Evolutionary conservation across 2,329 filamentous ascomycete genomes (phyloP).

Genomic region (Pestalotiopsis sp.): DNA sequence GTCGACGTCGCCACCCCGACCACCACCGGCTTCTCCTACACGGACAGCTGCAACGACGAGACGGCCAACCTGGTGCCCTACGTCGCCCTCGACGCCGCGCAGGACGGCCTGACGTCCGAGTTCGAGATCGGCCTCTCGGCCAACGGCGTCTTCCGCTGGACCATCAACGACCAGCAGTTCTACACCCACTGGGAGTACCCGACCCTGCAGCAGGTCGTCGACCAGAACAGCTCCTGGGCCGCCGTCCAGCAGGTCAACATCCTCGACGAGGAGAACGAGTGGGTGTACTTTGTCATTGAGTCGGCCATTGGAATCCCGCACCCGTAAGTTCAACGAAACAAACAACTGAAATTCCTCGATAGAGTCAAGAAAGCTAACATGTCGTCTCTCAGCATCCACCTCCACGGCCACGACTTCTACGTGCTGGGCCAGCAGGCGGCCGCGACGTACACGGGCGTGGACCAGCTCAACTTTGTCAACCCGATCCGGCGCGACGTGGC

Average conservation of each 20-base stretch:
- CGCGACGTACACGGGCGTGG: slow-evolving; percentile 28
- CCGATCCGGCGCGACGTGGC: slow-evolving; percentile 50
- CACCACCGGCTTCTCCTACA: slow-evolving; percentile 14
- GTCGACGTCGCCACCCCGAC: slow-evolving; percentile 18
- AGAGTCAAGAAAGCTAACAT: not conserved
- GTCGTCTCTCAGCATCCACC: slow-evolving; percentile 30
- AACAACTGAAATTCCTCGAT: not conserved
- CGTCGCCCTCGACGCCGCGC: slow-evolving; percentile 32
- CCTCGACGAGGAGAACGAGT: slow-evolving; percentile 29
- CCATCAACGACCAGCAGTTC: slow-evolving; percentile 47
- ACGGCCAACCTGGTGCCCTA: slow-evolving; percentile 33
- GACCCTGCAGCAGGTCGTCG: slow-evolving; percentile 37
- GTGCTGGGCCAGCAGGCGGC: slow-evolving; percentile 33
- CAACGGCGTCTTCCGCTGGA: slow-evolving; percentile 45
- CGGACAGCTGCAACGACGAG: slow-evolving; percentile 35
- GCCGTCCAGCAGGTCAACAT: slow-evolving; percentile 29
- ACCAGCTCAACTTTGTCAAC: slow-evolving; percentile 37
- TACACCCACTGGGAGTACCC: slow-evolving; percentile 48
- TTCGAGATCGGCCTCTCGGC: slow-evolving; percentile 26
- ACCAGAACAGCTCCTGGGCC: slow-evolving; percentile 23
- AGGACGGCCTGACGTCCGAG: slow-evolving; percentile 24
- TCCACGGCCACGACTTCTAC: slow-evolving; percentile 46
- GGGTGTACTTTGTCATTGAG: slow-evolving; percentile 36
- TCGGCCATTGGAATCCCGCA: slow-evolving; percentile 17
- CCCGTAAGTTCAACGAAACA: slow-evolving; percentile 14